phyloP scores from a whole-genome alignment of 2,329 filamentous ascomycete genomes.

The Aspergillus glaucus region DNA sequence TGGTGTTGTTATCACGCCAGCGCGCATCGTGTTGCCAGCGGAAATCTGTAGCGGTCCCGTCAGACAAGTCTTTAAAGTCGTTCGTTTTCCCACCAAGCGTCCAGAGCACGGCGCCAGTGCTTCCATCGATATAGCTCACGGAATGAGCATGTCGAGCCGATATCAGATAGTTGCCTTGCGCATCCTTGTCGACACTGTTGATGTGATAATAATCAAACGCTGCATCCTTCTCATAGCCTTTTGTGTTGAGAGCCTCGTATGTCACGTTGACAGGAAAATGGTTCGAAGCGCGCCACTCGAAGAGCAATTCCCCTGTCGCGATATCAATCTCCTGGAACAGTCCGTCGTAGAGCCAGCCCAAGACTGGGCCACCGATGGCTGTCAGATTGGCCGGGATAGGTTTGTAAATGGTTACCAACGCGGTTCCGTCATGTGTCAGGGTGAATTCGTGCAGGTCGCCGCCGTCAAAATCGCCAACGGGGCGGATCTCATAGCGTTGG shows the following conservation, averaged over 20 bases:
- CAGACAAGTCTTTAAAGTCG: constrained; percentile 38
- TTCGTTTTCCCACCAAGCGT: constrained; percentile 47
- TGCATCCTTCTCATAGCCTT: constrained; percentile 7
- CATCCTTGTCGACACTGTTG: constrained; percentile 50
- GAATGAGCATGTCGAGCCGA: constrained; percentile 47
- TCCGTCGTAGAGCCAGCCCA: constrained; percentile 28
- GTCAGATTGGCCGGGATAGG: constrained; percentile 22
- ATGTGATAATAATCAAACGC: constrained; percentile 54
- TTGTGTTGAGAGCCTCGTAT: constrained; percentile 6
- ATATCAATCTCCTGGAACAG: constrained; percentile 32
- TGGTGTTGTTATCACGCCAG: constrained; percentile 15
- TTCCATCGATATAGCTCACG: constrained; percentile 43
- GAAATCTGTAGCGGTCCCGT: constrained; percentile 33
- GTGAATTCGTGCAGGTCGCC: constrained; percentile 31
- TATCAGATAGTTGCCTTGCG: constrained; percentile 48
- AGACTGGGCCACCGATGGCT: constrained; percentile 17
- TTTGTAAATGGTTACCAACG: constrained; percentile 26
- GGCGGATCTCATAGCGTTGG: constrained; percentile 13
- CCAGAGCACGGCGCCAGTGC: constrained; percentile 48
- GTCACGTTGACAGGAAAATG: constrained; percentile 22
- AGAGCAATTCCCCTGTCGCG: constrained; percentile 26
- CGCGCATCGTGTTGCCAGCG: constrained; percentile 50
- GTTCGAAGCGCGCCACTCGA: constrained; percentile 32
- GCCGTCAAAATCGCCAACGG: constrained; percentile 12
- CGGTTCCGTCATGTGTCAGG: constrained; percentile 23